Evolutionary conservation across 495 filamentous ascomycete species (phyloP).

Genomic region (Alectoria sarmentosa): DNA sequence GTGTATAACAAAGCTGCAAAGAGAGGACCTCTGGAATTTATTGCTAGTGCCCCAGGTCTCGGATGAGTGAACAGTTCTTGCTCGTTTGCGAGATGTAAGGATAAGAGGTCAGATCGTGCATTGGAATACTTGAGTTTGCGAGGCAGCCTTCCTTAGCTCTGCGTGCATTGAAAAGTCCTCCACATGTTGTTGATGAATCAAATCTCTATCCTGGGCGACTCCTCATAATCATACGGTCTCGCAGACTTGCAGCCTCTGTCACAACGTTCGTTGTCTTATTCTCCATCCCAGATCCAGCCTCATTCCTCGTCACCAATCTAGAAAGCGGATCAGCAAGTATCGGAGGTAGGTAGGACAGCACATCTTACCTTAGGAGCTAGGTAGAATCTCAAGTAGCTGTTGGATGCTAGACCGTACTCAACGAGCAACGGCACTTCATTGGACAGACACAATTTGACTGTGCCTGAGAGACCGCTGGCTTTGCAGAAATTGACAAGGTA

Average conservation of each 20-base stretch:
- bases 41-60: no score
- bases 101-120: background rate
- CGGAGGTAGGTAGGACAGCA: background rate
- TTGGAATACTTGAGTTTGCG: background rate
- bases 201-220: background rate
- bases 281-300: conserved; percentile 14
- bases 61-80: background rate
- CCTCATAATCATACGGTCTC: background rate
- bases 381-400: conserved; percentile 92
- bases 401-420: conserved; percentile 75
- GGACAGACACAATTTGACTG: conserved; percentile 86
- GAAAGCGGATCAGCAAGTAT: conserved; percentile 17
- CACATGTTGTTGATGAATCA: background rate
- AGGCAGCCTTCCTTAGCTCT: background rate
- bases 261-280: background rate
- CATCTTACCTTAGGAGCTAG: conserved; percentile 84
- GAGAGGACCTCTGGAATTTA: background rate
- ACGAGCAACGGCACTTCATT: conserved; percentile 95
- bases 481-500: conserved; percentile 99
- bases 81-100: background rate
- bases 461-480: conserved; percentile 72
- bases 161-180: background rate
- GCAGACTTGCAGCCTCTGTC: background rate
- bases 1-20: background rate
- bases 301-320: conserved; percentile 93